Base-by-base conservation (phyloP, 495 filamentous ascomycete genomes). In the Saxispiralis lemnorum region DNA sequence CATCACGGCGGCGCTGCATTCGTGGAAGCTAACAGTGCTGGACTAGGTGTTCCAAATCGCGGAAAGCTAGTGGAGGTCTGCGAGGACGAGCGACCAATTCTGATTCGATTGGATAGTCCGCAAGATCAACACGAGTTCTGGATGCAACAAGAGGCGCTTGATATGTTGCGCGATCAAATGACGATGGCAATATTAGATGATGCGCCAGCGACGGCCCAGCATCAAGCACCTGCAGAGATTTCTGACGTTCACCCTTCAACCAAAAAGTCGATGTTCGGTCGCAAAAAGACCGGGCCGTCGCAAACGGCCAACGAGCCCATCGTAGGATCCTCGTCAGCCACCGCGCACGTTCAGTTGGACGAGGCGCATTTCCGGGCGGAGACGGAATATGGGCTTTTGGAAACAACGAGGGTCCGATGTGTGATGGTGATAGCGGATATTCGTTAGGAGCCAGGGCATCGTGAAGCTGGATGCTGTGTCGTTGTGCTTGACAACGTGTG, bases 101-200 rank as follows among this genome's bases (percentile, higher is more conserved):
- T 46, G 15, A 35, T 51, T n/a, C 48, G 46, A 31, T 31, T 51
- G 9, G 48, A 46, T 19, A 34, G 43, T 16, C 36, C 7, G 4
- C 20, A 38, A 2, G 43, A 46, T 31, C 45, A 14, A 11, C 12
- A 38, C 13, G 43, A 51, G 33, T 51, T 51, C 35, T 51, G 48
- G 48, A 38, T 13, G 7, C 48, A 51, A 32, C 13, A 35, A 7
- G 48, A 46, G 35, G 48, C 43, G 2, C 19, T 41, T 1, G 43
- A 35, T 15, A n/a, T 19, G 35, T 37, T 51, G 20, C 48, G 21
- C n/a, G 20, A n/a, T n/a, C 43, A 51, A 30, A 14, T 51, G 14
- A 12, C 36, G 7, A 31, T 36, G 7, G 43, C 48, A 9, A 19
- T 51, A 9, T 41, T 21, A 11, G 36, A 49, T 19, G 34, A 12